Evolutionary conservation across 169 alveolate species (phyloP).

Genomic region (Eimeria falciformis): DNA sequence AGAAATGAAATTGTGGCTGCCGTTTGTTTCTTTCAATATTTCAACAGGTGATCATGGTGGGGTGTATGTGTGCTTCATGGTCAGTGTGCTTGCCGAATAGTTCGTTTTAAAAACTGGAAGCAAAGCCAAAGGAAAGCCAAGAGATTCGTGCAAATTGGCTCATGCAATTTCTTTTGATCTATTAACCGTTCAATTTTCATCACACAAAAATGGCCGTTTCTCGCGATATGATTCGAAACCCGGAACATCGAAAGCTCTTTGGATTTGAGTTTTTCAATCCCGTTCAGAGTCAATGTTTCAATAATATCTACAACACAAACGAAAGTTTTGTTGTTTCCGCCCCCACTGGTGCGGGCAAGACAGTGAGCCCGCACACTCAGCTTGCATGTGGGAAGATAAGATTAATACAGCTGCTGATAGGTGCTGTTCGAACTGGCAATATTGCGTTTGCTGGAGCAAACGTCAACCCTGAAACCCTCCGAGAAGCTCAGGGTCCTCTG

Average conservation of each 20-base stretch:
- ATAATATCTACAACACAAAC: conserved; percentile 83
- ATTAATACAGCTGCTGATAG: background rate
- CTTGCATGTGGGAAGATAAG: background rate
- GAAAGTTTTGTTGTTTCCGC: conserved; percentile 92
- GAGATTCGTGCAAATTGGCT: too few relatives aligned
- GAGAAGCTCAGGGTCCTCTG: background rate
- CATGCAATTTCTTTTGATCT: too few relatives aligned
- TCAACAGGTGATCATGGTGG: too few relatives aligned
- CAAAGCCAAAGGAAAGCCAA: too few relatives aligned
- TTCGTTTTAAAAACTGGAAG: too few relatives aligned
- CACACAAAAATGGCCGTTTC: background rate
- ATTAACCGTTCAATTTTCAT: too few relatives aligned
- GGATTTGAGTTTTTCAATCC: background rate
- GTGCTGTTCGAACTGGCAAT: conserved; percentile 3
- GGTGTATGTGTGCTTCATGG: too few relatives aligned
- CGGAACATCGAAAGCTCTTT: conserved; percentile 18
- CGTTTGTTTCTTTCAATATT: too few relatives aligned
- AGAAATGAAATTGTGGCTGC: too few relatives aligned
- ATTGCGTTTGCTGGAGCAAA: conserved; percentile 1
- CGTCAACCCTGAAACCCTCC: background rate
- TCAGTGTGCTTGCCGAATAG: too few relatives aligned
- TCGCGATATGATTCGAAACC: background rate
- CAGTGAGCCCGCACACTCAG: conserved; percentile 73
- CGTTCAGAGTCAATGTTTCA: conserved; percentile 65
- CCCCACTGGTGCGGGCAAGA: conserved; percentile 96